These are phyloP conservation scores for Beta lomatogona DNA, from an alignment of 179 eudicot genomes.

Conservation along the genomic window DNA sequence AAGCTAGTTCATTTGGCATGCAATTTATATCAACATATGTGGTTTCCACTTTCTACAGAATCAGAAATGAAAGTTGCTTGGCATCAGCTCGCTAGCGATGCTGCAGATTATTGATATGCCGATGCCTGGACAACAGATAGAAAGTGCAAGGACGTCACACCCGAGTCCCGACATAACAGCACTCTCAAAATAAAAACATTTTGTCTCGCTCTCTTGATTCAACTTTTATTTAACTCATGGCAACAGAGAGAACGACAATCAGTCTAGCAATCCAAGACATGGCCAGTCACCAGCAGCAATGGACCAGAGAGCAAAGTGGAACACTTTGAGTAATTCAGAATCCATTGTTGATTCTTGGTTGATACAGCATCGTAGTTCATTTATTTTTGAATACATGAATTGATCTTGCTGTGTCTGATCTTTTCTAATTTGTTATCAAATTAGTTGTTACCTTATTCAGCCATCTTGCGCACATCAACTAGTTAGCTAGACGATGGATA, in stretches of 20 bases:
- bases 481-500: neutral
- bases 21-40: neutral
- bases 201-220: neutral
- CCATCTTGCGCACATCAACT: conserved; percentile 3
- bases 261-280: neutral
- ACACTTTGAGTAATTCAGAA: neutral
- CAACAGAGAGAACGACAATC: neutral
- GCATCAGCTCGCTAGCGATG: no score
- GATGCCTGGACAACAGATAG: neutral
- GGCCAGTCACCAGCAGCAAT: neutral
- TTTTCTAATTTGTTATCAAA: neutral
- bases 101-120: neutral
- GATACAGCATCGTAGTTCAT: neutral
- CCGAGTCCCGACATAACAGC: neutral
- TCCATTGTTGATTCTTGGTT: neutral
- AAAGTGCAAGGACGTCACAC: neutral
- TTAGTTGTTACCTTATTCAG: neutral
- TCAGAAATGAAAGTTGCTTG: neutral
- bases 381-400: neutral
- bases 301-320: neutral
- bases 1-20: neutral
- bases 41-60: neutral
- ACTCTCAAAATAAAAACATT: neutral
- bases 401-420: neutral
- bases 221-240: neutral